Base-by-base conservation (phyloP, 140 eudicot species). In the Senecio squalidus region DNA sequence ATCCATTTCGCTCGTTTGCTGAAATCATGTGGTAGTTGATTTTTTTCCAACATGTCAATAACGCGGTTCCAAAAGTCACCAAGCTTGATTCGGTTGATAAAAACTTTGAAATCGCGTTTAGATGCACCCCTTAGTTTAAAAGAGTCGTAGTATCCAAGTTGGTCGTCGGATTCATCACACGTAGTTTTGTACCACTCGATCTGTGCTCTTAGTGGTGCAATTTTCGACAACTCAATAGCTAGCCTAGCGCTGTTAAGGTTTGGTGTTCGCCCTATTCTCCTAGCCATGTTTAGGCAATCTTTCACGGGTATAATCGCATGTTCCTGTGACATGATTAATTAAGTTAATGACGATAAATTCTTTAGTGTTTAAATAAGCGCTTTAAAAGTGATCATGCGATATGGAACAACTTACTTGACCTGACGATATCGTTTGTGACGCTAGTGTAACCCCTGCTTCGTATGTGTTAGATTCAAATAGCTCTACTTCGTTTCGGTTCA, bases 101-200 rank as follows among this genome's bases (percentile, higher is more conserved):
- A 57, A 5, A 86, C 86, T 62, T 84, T 88, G 36, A 49, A 64
- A 28, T 54, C 78, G 43, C 80, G 73, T 74, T 22, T 86, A 11
- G 98, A 83, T 13, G 86, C 86, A 15, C 78, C 77, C 25, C 96
- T 64, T 43, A 29, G 43, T 56, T 91, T 91, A 64, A 78, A 91
- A 0, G 94, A 67, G 34, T 91, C 96, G 21, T 91, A 91, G 71
- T 91, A 91, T 0, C 98, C 98, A 75, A 83, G 69, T 55, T 80
- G 91, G 56, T 78, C 81, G 26, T 76, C 83, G 1, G 97, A 90
- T 36, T 60, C 70, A 18, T 90, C 98, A 26, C 98, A 91, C 5
- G 31, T 57, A n/a, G 71, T 74, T 74, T 91, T 83, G 74, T 91
- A 91, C 96, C 94, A 86, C 82, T 86, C 94, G 48, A 86, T 74